Evolutionary conservation across 2,329 filamentous ascomycete species (phyloP), one percentile per base, ranked within the genome.

Genomic region (Neodidymelliopsis sp.): DNA sequence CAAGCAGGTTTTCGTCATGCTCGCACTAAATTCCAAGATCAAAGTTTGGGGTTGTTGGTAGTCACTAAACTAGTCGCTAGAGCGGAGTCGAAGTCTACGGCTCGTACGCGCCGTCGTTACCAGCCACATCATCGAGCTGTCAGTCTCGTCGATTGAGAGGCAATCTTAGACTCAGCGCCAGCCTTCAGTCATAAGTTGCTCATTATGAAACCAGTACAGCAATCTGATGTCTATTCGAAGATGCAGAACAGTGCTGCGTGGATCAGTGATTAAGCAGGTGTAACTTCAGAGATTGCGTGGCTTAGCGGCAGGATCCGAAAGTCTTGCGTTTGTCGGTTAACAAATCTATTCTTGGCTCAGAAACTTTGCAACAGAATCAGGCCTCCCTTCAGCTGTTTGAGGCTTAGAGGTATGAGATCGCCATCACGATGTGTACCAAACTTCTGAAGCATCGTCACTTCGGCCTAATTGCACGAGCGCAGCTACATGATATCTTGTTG

Each of bases 261-360:
- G 12, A 34, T 6, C 18, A n/a, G 6, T 10, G 9, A 36, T 19
- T 16, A n/a, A 20, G 15, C 24, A 25, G 13, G 16, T 27, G 29
- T 25, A 20, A 24, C 30, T 27, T 20, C 12, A 23, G 24, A 31
- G 15, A 7, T 16, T n/a, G 5, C 35, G 40, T 50, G 40, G 47
- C 40, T 45, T 25, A 45, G 35, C 30, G 47, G 40, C 30, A 45
- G 35, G 35, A 45, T 29, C 47, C 40, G 47, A 41, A 36, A 15
- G 18, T 27, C n/a, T 15, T 11, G 24, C 35, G 41, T 45, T 50
- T 19, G 40, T 25, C 23, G 12, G 25, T 35, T 34, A 4, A 12
- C 13, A 31, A 25, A 22, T 35, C 47, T 50, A 50, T 50, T 50
- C 12, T 40, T 44, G 39, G 34, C 4, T 30, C 22, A n/a, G n/a